These are phyloP conservation scores for Aureobasidium mangrovei DNA, from an alignment of 2,329 filamentous ascomycete genomes.

Conservation along the genomic window DNA sequence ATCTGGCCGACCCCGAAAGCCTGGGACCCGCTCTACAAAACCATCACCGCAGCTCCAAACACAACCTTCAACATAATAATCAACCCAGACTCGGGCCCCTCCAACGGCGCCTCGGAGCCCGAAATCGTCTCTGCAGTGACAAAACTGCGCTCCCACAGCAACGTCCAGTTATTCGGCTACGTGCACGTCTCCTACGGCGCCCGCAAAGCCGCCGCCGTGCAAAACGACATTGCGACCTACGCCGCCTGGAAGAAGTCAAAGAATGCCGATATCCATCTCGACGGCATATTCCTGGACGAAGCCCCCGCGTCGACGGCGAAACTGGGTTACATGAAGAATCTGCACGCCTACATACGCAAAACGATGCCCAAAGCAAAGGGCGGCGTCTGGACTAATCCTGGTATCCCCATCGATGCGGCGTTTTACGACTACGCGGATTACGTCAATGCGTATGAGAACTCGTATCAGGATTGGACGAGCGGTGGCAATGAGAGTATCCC, in stretches of 20 bases:
- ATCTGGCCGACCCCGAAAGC: slow-evolving; percentile 14
- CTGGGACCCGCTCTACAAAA: slow-evolving; percentile 16
- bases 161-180: slow-evolving; percentile 24
- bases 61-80: slow-evolving; percentile 25
- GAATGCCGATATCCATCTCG: slow-evolving; percentile 18
- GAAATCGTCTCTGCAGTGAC: slow-evolving; percentile 22
- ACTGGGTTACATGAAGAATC: slow-evolving; percentile 14
- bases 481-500: background rate
- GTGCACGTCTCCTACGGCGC: slow-evolving; percentile 21
- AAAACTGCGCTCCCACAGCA: slow-evolving; percentile 21
- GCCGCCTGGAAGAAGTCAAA: slow-evolving; percentile 20
- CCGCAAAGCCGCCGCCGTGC: slow-evolving; percentile 17
- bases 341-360: background rate
- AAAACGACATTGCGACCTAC: slow-evolving; percentile 21
- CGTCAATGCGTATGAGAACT: slow-evolving; percentile 9
- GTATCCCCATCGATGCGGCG: slow-evolving; percentile 7
- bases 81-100: slow-evolving; percentile 23
- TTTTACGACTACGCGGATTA: slow-evolving; percentile 10
- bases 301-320: slow-evolving; percentile 16
- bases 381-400: slow-evolving; percentile 15
- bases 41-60: slow-evolving; percentile 19
- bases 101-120: slow-evolving; percentile 16
- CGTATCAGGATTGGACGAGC: background rate
- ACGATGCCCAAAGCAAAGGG: slow-evolving; percentile 6
- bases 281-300: slow-evolving; percentile 24